Evolutionary conservation across 768 basidiomycete genomes (phyloP), one percentile per base, ranked within the genome.

Genomic region (Leccinum subgranulosum): DNA sequence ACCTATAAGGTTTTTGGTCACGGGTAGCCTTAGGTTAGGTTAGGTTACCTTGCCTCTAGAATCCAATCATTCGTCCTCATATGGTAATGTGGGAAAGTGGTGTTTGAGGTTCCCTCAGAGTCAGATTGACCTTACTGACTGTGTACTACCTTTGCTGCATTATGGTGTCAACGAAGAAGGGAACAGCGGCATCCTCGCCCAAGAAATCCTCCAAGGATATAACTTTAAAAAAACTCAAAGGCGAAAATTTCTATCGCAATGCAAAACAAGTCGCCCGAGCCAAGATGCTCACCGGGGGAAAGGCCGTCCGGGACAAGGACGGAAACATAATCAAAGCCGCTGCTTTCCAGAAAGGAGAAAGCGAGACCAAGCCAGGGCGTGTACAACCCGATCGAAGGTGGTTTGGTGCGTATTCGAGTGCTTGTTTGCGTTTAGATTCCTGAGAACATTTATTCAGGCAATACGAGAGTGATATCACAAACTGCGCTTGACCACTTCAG

Each of bases 161-260:
- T 51, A 74, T 74, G 73, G 69, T 54, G 9, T 58, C 67, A 45
- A 61, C 65, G 41, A 76, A 74, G 59, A 76, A 66, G 52, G 64
- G 61, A 19, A 36, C 60, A 6, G 66, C 73, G 4, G 21, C 23
- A 12, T 58, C 68, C 11, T 70, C 73, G 1, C 54, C 74, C 28
- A 76, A 77, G 60, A 61, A 62, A 12, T 79, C 82, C n/a, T 76
- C 79, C 23, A 77, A 79, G n/a, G 76, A 79, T 15, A 63, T 81
- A 1, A 77, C 83, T 4, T 76, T 91, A 46, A 82, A 84, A 63
- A 87, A 80, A 71, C 83, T 89, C 62, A 94, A 93, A 70, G 95
- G 94, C 68, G 94, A 97, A 78, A 99, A 96, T 73, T 98, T 98
- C 78, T 99, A 97, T 77, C 91, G 94, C 74, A 85, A 94, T 88